Evolutionary conservation across 2,329 filamentous ascomycete species (phyloP), one percentile per base, ranked within the genome.

Genomic region (Diplocarpon mali): DNA sequence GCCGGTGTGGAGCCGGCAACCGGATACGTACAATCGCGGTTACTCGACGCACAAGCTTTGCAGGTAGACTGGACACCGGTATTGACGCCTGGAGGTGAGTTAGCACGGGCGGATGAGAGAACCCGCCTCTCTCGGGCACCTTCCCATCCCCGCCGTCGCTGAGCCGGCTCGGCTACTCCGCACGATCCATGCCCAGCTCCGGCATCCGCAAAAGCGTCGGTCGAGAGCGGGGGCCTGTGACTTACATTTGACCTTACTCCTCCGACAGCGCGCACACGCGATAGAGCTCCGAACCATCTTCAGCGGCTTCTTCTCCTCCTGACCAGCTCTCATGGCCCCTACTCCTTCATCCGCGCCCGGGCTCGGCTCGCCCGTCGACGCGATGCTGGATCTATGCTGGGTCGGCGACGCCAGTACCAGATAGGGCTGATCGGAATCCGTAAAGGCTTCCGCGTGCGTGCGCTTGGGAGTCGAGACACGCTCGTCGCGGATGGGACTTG

Each of bases 181-280:
- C 31, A 3, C 11, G 6, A 20, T 13, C 16, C 8, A 14, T 38
- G 17, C 10, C 35, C 20, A 38, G 37, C 36, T 14, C 15, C 10
- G 3, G 5, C 34, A 14, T 5, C 16, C 15, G 24, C 16, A 5
- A 4, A 8, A 14, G 30, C 30, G 30, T 12, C 3, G 3, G 30
- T 12, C 30, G 9, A 12, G 5, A 14, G 30, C 30, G 5, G 3
- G 8, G 29, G 11, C 11, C 30, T 3, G 16, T 2, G 11, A 57
- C 56, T 86, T 78, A 67, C 86, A 93, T 65, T 90, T 90, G 61
- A 90, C 85, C 66, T 92, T 93, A 61, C 83, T 87, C 57, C 78
- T 77, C 46, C 85, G 75, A 61, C 85, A 90, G 51, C 78, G 73
- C 49, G 76, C 70, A 64, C 85, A 92, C 38, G 85, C 85, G 60